Conservation (phyloP, 768 basidiomycete species). For the Hydnomerulius pinastri region DNA sequence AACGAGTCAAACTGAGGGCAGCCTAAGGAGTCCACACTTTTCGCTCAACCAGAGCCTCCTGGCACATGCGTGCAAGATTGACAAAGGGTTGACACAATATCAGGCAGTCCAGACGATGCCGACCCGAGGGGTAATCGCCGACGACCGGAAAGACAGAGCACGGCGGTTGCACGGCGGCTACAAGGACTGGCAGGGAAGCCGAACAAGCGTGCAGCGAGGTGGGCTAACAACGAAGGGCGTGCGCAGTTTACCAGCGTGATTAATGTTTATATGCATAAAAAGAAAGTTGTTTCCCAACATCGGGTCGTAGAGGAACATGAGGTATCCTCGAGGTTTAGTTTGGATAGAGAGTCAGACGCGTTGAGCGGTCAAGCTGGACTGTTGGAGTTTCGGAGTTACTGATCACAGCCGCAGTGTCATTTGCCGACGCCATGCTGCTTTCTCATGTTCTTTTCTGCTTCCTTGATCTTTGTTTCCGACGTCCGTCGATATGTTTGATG, state of each 20-base stretch:
- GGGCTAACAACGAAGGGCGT: constrained; percentile 1
- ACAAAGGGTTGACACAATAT: neutral
- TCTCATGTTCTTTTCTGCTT: constrained; percentile 11
- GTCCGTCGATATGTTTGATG: neutral
- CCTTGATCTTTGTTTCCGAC: constrained; percentile 8
- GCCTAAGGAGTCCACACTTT: neutral
- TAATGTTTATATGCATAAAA: constrained; percentile 5
- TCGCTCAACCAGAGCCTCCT: too few species aligned
- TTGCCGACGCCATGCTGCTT: constrained; percentile 23
- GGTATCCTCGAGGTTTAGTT: constrained; percentile 23
- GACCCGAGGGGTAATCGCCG: neutral
- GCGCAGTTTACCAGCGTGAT: neutral
- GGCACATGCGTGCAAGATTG: too few species aligned
- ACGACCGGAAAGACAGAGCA: neutral
- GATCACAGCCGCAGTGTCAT: constrained; percentile 8
- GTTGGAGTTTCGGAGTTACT: constrained; percentile 9
- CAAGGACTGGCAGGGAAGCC: neutral
- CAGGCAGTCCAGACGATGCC: too few species aligned
- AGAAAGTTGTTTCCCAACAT: constrained; percentile 16
- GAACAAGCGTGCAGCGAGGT: constrained; percentile 6
- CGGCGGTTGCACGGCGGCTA: neutral
- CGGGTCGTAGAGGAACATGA: constrained; percentile 18
- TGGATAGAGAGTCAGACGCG: neutral
- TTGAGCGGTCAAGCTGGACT: constrained; percentile 8
- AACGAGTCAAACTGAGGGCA: neutral